Conservation (phyloP, 495 filamentous ascomycete species). For the Penicillium roqueforti region DNA sequence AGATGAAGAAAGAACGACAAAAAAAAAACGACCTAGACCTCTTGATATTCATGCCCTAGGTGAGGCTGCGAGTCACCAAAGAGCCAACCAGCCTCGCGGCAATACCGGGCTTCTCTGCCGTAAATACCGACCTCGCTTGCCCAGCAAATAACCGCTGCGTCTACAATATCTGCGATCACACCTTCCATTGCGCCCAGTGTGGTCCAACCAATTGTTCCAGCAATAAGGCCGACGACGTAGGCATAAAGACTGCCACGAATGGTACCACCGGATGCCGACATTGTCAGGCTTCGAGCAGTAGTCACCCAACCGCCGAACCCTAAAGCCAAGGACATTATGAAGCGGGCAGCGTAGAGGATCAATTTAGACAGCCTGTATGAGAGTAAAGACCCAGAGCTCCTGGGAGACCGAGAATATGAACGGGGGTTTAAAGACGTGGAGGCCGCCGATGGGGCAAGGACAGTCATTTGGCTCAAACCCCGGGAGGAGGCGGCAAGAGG, state of each 20-base stretch:
- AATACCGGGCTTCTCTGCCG: conserved; percentile 70
- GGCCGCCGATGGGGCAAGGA: conserved; percentile 59
- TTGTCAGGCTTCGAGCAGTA: conserved; percentile 66
- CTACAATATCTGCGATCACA: conserved; percentile 84
- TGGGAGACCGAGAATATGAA: conserved; percentile 38
- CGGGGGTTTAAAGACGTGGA: conserved; percentile 50
- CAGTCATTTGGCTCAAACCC: conserved; percentile 71
- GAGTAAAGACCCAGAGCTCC: conserved; percentile 41
- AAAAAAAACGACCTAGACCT: conserved; percentile 13
- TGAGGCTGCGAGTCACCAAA: conserved; percentile 55
- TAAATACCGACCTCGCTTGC: conserved; percentile 74
- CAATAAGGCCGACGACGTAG: conserved; percentile 88
- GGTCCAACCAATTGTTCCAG: conserved; percentile 91
- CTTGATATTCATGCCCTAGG: conserved; percentile 14
- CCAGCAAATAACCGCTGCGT: conserved; percentile 91
- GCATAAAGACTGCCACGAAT: conserved; percentile 86
- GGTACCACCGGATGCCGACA: conserved; percentile 49
- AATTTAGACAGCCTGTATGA: conserved; percentile 89
- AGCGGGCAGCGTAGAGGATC: conserved; percentile 81
- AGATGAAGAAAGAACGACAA: neutral
- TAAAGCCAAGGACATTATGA: conserved; percentile 81
- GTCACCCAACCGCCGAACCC: conserved; percentile 98
- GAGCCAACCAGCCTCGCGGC: conserved; percentile 77
- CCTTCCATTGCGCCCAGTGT: conserved; percentile 94
- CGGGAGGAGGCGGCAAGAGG: conserved; percentile 69